These are phyloP conservation scores for Saccharum spontaneum DNA, from an alignment of 176 grass and related monocot genomes.

Conservation along the genomic window DNA sequence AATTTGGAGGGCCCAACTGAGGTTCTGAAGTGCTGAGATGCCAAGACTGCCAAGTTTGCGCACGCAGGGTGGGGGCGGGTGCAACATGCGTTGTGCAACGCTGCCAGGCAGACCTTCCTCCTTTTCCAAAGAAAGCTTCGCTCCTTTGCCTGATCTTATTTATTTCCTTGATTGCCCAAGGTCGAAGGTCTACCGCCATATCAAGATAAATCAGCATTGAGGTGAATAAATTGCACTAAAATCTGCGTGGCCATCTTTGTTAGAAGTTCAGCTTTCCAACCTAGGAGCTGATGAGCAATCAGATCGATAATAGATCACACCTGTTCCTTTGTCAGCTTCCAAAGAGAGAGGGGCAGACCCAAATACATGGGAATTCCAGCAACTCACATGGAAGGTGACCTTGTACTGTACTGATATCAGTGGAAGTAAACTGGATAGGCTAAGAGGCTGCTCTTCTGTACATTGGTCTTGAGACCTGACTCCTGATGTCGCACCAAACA, in stretches of 20 bases:
- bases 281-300: no score
- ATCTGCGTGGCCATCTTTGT: background rate
- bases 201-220: no score
- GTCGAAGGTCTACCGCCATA: background rate
- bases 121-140: no score
- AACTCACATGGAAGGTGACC: background rate
- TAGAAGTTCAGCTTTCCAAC: no score
- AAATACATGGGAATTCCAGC: background rate
- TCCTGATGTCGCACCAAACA: background rate
- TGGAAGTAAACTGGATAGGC: background rate
- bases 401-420: background rate
- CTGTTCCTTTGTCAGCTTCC: background rate
- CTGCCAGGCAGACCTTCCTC: no score
- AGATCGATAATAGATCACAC: background rate
- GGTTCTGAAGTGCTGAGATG: no score
- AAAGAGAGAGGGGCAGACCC: background rate
- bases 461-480: background rate
- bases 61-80: no score
- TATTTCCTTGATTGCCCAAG: background rate
- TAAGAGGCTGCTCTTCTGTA: background rate
- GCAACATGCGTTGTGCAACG: no score
- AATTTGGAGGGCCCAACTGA: no score
- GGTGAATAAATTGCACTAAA: background rate
- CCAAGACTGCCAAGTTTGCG: no score
- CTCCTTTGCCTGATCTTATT: no score